phyloP scores from a whole-genome alignment of 2,329 filamentous ascomycete genomes.

The Aspergillus niger region DNA sequence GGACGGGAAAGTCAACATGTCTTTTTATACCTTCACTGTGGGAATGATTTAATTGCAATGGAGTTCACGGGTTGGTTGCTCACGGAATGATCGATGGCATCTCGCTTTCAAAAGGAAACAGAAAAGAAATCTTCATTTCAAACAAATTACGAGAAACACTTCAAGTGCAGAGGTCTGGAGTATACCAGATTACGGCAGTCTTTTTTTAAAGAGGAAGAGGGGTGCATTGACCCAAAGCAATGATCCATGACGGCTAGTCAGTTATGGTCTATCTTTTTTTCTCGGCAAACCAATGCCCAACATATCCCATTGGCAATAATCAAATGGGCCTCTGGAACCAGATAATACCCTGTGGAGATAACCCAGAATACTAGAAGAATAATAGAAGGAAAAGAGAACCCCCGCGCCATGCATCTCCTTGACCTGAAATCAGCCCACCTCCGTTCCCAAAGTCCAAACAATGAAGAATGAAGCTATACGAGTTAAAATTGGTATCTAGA shows the following conservation, averaged over 20 bases:
- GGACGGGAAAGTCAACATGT: constrained; percentile 21
- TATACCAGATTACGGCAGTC: not conserved
- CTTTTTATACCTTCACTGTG: constrained; percentile 24
- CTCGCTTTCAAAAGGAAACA: constrained; percentile 16
- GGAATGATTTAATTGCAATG: constrained; percentile 34
- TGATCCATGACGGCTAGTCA: not conserved
- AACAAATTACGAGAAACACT: constrained; percentile 7
- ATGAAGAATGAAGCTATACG: constrained; percentile 9
- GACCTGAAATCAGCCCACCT: constrained; percentile 13
- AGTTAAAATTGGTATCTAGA: constrained; percentile 8
- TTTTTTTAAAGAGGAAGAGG: not conserved
- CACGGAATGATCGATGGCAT: constrained; percentile 35
- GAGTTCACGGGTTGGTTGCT: constrained; percentile 43
- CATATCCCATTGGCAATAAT: not conserved
- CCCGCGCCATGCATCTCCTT: constrained; percentile 22
- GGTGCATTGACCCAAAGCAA: constrained; percentile 4
- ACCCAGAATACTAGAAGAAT: constrained; percentile 8
- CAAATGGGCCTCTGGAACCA: not conserved
- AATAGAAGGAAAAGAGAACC: constrained; percentile 16
- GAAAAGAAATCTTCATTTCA: constrained; percentile 12
- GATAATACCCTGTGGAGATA: constrained; percentile 4
- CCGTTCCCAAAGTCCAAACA: constrained; percentile 12
- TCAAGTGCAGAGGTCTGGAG: not conserved
- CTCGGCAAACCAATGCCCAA: not conserved
- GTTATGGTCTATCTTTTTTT: not conserved